phyloP scores from a whole-genome alignment of 805 yeast species.

The Hermanozyma aechmeae region DNA sequence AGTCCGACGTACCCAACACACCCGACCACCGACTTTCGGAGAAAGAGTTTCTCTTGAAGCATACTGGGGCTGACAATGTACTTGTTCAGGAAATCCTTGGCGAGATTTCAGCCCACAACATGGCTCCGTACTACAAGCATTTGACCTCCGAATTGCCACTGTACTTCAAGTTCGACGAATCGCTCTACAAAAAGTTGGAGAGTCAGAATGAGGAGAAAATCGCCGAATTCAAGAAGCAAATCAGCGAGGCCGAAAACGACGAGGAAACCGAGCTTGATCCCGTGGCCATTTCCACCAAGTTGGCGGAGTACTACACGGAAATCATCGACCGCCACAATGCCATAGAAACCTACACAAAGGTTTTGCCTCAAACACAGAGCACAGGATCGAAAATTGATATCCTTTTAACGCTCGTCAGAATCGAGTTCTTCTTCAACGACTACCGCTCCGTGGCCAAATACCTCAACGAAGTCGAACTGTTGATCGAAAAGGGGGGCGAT shows the following conservation, averaged over 20 bases:
- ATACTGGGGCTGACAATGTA: background rate
- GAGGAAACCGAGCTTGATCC: constrained; percentile 84
- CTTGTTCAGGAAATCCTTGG: constrained; percentile 34
- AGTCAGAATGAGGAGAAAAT: constrained; percentile 49
- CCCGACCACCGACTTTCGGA: constrained; percentile 85
- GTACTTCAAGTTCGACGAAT: constrained; percentile 50
- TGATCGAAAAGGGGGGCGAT: constrained; percentile 96
- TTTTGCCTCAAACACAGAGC: constrained; percentile 71
- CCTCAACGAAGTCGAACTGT: constrained; percentile 59
- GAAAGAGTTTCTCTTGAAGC: constrained; percentile 53
- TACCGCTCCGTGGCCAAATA: constrained; percentile 57
- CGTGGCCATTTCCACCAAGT: constrained; percentile 63
- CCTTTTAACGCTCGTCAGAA: constrained; percentile 67
- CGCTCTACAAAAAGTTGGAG: constrained; percentile 40
- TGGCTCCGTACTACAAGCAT: constrained; percentile 79
- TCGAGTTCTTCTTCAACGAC: constrained; percentile 87
- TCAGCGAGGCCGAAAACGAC: constrained; percentile 47
- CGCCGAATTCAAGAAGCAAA: constrained; percentile 42
- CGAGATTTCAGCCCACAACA: constrained; percentile 47
- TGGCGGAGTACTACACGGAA: constrained; percentile 81
- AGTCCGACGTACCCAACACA: constrained; percentile 46
- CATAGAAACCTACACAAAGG: constrained; percentile 53
- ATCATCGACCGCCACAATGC: constrained; percentile 79
- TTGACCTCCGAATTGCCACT: constrained; percentile 30
- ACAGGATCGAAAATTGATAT: constrained; percentile 89